Evolutionary conservation across 768 basidiomycete species (phyloP), one percentile per base, ranked within the genome.

Genomic region (Naganishia friedmannii): DNA sequence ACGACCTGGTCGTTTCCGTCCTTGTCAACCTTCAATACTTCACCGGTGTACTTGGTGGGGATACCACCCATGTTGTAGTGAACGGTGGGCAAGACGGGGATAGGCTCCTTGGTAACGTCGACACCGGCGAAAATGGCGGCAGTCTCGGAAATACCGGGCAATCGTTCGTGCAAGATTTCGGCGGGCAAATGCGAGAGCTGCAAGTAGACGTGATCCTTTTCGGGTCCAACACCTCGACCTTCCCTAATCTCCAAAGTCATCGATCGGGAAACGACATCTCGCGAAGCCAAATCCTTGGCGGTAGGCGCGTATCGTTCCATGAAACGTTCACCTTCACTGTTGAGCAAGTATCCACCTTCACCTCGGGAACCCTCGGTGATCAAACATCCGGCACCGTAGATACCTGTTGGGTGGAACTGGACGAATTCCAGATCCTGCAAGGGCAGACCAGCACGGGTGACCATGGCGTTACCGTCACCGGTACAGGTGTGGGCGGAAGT

Each of bases 31-130:
- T 93, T 97, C 76, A 99, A 80, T 74, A 92, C 96, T 82, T 99
- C 96, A 74, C 96, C 96, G 67, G 96, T 99, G 84, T 93, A 99
- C 80, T 87, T 91, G 67, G 96, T 98, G 67, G 96, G 96, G 82
- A 99, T 97, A 85, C 96, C 96, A 83, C 96, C 96, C 95, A 97
- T 93, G 68, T 98, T 97, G 84, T 97, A 97, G 83, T 98, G 95
- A 39, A 96, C 96, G 48, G 96, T 99, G 34, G 96, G 96, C 73
- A 99, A 83, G 31, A 99, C 96, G 45, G 96, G 96, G 77, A 99
- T 99, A 42, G 96, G 96, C 81, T 98, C 95, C 85, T 99, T 98
- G 73, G 96, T 98, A 69, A 99, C 96, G 82, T 99, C 96, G 71
- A 98, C 96, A 81, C 96, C 96, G 74, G 92, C 87, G 84, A 99